Evolutionary conservation across 768 basidiomycete genomes (phyloP), one percentile per base, ranked within the genome.

Genomic region (Kwoniella sp.): DNA sequence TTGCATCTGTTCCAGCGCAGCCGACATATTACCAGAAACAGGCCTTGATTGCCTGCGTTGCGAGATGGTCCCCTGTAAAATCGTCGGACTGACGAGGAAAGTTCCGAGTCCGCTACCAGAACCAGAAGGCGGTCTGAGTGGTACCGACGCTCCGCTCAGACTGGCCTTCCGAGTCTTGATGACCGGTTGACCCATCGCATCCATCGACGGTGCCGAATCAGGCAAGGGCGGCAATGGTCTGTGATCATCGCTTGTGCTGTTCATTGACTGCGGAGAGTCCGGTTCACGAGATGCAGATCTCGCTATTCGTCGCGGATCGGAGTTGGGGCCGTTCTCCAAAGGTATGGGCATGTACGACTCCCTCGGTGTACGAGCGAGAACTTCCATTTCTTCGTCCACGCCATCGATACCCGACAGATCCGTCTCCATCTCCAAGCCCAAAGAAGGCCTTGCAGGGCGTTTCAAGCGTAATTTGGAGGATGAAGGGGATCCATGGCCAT

Each of bases 21-120:
- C 46, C 0, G 60, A 15, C 37, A 53, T n/a, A n/a, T 54, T 55
- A 4, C 59, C 64, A 29, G 56, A 60, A 2, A 63, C 30, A 27
- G 58, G 59, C 24, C 68, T 49, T 17, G 72, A 70, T 27, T 65
- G 63, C 25, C 74, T 65, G 17, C 74, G 48, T 49, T 71, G 74
- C 1, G 64, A 67, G 54, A 76, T 76, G 3, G 74, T 76, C 0
- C 74, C 74, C 22, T 63, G 58, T 7, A 62, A 47, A 3, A 70
- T 73, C 6, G 68, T 63, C 2, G 70, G 64, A 57, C 64, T 73
- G 40, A 76, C 68, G 17, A 76, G 58, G 40, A 61, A 55, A 0
- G 44, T 46, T 3, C 49, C 29, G 2, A 2, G 4, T 15, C 6
- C 30, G 26, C 40, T 44, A 4, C 40, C 40, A n/a, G 24, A n/a